Conservation (phyloP, 2,329 filamentous ascomycete genomes). For the Cladophialophora yegresii region DNA sequence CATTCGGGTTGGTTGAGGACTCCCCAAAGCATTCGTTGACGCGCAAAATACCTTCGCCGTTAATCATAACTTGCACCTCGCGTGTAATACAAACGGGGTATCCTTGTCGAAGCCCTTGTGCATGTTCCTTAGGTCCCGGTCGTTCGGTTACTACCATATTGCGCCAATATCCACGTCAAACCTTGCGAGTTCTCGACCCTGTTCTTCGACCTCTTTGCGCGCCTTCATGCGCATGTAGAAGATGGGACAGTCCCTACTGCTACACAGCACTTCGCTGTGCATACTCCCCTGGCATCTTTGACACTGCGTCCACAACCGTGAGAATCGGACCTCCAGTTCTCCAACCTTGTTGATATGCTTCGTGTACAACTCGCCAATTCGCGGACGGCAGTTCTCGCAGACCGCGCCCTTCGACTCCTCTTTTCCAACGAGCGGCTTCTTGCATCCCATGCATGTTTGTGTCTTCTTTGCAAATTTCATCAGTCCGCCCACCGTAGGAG, state of each 20-base stretch:
- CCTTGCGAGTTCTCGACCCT: slow-evolving; percentile 80
- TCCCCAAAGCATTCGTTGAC: not conserved
- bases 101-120: not conserved
- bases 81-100: not conserved
- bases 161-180: slow-evolving; percentile 83
- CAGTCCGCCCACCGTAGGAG: slow-evolving; percentile 83
- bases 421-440: slow-evolving; percentile 83
- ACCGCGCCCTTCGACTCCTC: slow-evolving; percentile 82
- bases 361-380: slow-evolving; percentile 89
- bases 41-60: not conserved
- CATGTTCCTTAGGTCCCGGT: not conserved
- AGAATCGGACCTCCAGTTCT: slow-evolving; percentile 90
- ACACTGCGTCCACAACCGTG: slow-evolving; percentile 94
- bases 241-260: slow-evolving; percentile 93
- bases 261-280: slow-evolving; percentile 98
- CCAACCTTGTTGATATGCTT: slow-evolving; percentile 85
- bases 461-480: slow-evolving; percentile 99
- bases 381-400: slow-evolving; percentile 78
- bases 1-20: too few species aligned
- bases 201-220: slow-evolving; percentile 97
- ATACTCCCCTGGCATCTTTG: slow-evolving; percentile 96
- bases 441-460: slow-evolving; percentile 97
- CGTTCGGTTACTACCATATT: slow-evolving; percentile 27
- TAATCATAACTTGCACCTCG: not conserved
- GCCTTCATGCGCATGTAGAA: slow-evolving; percentile 99